Conservation (phyloP, 2,329 filamentous ascomycete genomes). For the Sporothrix luriei region DNA sequence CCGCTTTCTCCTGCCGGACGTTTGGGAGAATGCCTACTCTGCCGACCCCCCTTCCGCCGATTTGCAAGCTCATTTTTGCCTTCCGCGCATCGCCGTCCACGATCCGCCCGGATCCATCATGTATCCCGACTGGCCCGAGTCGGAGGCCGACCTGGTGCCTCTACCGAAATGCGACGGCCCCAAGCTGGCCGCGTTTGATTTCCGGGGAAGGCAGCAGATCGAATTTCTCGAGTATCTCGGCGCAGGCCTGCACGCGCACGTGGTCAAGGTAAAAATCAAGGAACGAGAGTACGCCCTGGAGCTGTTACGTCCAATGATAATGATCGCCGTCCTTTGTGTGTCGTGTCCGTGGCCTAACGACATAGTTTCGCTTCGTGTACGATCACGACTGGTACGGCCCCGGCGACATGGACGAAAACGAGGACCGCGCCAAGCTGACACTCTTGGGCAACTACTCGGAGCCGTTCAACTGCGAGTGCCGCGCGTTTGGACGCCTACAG, state of each 20-base stretch:
- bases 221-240: conserved; percentile 37
- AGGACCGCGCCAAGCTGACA: not conserved
- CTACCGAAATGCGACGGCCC: conserved; percentile 9
- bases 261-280: conserved; percentile 36
- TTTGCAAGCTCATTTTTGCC: no score
- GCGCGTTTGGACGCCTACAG: conserved; percentile 10
- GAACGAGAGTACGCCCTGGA: conserved; percentile 23
- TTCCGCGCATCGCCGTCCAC: no score
- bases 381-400: conserved; percentile 20
- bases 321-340: not conserved
- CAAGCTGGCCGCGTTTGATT: conserved; percentile 17
- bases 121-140: conserved; percentile 11
- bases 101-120: not conserved
- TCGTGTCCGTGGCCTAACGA: no score
- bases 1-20: no score
- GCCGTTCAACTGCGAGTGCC: conserved; percentile 13
- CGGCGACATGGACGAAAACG: not conserved
- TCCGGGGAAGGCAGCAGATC: conserved; percentile 36
- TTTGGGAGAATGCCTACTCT: no score
- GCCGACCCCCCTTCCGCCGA: no score
- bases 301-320: not conserved
- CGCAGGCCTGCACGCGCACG: conserved; percentile 33
- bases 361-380: conserved; percentile 13
- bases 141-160: not conserved
- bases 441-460: conserved; percentile 10